Conservation (phyloP, 495 filamentous ascomycete genomes). For the Lophium mytilinum region DNA sequence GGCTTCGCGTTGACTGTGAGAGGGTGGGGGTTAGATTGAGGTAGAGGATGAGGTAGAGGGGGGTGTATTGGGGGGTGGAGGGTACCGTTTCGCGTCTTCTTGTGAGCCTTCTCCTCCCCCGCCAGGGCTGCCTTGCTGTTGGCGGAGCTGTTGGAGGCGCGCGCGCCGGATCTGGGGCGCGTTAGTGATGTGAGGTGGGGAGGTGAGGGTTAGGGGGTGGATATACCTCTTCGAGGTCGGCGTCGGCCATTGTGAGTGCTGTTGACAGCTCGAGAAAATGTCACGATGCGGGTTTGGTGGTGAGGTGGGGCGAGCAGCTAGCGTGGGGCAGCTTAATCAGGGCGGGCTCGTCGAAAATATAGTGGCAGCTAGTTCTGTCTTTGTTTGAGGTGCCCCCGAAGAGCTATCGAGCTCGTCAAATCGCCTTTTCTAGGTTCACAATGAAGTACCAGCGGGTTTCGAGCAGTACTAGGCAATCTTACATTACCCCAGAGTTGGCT, state of each 20-base stretch:
- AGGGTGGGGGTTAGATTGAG: constrained; percentile 23
- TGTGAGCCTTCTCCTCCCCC: constrained; percentile 44
- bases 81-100: constrained; percentile 58
- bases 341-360: too few species aligned
- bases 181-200: not conserved
- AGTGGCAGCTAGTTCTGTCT: too few species aligned
- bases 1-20: constrained; percentile 40
- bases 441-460: too few species aligned
- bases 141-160: constrained; percentile 82
- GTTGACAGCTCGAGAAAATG: not conserved
- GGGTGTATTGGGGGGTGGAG: not conserved
- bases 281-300: too few species aligned
- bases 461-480: too few species aligned
- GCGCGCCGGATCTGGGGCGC: constrained; percentile 68
- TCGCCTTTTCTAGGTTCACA: too few species aligned
- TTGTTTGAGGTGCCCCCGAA: too few species aligned
- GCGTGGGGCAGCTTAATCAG: too few species aligned
- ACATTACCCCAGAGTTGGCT: too few species aligned
- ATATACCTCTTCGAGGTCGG: constrained; percentile 23
- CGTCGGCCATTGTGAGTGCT: constrained; percentile 21
- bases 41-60: not conserved
- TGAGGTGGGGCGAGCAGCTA: too few species aligned
- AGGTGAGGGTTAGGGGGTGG: not conserved
- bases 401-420: too few species aligned
- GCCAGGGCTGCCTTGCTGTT: constrained; percentile 42